Evolutionary conservation across 345 rosid genomes (phyloP).

Genomic region (Corchorus olitorius): DNA sequence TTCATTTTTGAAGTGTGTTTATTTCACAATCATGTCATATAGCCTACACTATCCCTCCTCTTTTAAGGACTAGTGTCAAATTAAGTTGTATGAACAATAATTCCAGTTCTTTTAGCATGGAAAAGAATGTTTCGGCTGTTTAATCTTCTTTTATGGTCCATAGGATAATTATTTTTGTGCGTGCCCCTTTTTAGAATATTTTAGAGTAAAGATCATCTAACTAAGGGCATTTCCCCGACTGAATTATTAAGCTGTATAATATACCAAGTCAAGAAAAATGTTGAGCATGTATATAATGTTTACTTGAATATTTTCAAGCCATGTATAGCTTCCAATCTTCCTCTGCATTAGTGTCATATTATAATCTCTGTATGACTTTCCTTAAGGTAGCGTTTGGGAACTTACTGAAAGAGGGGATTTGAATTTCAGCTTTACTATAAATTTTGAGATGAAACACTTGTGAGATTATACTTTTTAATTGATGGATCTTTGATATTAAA

Average conservation of each 20-base stretch:
- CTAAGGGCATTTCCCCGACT: neutral
- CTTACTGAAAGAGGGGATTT: no score
- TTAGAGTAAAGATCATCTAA: neutral
- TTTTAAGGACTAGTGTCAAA: neutral
- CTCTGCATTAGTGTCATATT: neutral
- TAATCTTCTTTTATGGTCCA: neutral
- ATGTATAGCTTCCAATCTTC: neutral
- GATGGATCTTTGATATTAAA: no score
- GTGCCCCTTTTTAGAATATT: neutral
- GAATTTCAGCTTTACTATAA: no score
- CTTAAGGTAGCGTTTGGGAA: neutral
- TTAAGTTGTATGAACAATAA: neutral
- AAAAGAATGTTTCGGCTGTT: slow-evolving; percentile 4
- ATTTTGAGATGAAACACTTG: no score
- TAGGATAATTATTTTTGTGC: neutral
- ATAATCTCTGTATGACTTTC: neutral
- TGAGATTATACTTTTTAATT: no score
- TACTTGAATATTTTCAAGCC: neutral
- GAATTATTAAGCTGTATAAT: slow-evolving; percentile 2
- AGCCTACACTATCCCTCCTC: neutral
- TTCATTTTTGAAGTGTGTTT: slow-evolving; percentile 2
- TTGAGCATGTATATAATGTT: slow-evolving; percentile 1
- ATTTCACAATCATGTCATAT: neutral
- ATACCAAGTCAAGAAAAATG: neutral
- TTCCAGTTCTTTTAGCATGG: neutral